Base-by-base conservation (phyloP, 441 rosid genomes). In the Raphanus hybrid region DNA sequence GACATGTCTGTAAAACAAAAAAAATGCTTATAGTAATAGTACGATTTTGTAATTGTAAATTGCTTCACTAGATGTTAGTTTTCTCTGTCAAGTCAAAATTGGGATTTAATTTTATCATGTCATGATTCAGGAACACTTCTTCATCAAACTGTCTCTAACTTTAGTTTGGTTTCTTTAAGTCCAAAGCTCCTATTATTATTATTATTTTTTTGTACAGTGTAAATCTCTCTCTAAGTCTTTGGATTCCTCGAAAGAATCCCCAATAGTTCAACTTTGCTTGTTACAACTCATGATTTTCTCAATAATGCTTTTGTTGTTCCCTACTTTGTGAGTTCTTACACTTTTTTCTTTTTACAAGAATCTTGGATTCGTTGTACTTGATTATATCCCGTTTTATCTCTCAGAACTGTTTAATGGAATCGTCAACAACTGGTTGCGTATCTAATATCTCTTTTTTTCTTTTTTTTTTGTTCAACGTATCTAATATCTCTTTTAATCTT, bases 161-260 rank as follows among this genome's bases (percentile, higher is more conserved):
- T 66, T 71, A 14, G 3, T 59, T 59, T 71, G 23, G 77, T 58
- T 78, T 78, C 11, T 48, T 58, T 74, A 70, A 48, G 26, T 70
- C 58, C n/a, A 66, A 64, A 57, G 71, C 78, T 73, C 32, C 32
- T 29, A 20, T 20, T 23, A 23, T 23, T 23, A 23, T 29, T 29
- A 3, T 29, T 74, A n/a, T 29, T 74, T 16, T 16, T 64, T 14
- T 58, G 41, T 50, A 70, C 58, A 18, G 60, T 64, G 70, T 11
- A 29, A 45, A 27, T 39, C 32, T 65, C 54, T 75, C 27, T 55
- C 54, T 48, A 5, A 16, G 45, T 60, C 74, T 67, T 75, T 71
- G 68, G 79, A 79, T 80, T 71, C 74, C 27, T 39, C 11, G 52
- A 69, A 73, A 72, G 64, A 72, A 67, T 67, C 73, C 26, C 2